A percentile compares a stretch with the other conserved stretches of the same genome.
Evolutionary conservation across 83 land plant species (phyloP).

Genomic region (Picea abies): DNA sequence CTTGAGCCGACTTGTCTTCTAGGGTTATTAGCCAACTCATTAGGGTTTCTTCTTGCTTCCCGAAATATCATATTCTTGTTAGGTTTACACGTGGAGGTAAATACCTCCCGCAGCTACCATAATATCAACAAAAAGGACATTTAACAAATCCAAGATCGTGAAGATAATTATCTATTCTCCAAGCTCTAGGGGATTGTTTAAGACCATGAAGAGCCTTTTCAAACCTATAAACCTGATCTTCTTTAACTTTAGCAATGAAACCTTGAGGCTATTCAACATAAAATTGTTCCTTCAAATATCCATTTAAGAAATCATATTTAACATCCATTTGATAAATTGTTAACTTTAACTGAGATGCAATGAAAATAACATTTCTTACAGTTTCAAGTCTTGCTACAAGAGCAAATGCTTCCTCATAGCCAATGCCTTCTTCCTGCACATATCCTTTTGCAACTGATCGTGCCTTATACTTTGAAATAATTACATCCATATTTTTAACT

Average conservation of each 20-base stretch:
- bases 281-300: slow-evolving; percentile 11
- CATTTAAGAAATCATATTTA: slow-evolving; percentile 25
- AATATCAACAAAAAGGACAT: not conserved
- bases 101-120: too few relatives aligned
- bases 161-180: slow-evolving; percentile 17
- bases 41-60: too few relatives aligned
- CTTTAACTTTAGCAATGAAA: not conserved
- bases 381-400: slow-evolving; percentile 28
- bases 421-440: not conserved
- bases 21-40: too few relatives aligned
- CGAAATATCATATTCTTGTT: too few relatives aligned
- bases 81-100: too few relatives aligned
- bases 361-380: slow-evolving; percentile 12
- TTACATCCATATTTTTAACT: too few relatives aligned
- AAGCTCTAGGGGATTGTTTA: slow-evolving; percentile 34
- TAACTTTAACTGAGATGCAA: slow-evolving; percentile 21
- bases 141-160: not conserved
- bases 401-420: slow-evolving; percentile 21
- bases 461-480: too few relatives aligned
- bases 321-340: slow-evolving; percentile 25
- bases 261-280: slow-evolving; percentile 31
- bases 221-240: slow-evolving; percentile 21
- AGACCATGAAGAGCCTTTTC: slow-evolving; percentile 27
- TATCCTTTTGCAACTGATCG: too few relatives aligned
- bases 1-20: too few relatives aligned